Percentiles rank a stretch among this genome's conserved stretches.
These are phyloP conservation scores for Pneumocystis canis DNA, from an alignment of 1,139 yeast genomes.

Conservation along the genomic window DNA sequence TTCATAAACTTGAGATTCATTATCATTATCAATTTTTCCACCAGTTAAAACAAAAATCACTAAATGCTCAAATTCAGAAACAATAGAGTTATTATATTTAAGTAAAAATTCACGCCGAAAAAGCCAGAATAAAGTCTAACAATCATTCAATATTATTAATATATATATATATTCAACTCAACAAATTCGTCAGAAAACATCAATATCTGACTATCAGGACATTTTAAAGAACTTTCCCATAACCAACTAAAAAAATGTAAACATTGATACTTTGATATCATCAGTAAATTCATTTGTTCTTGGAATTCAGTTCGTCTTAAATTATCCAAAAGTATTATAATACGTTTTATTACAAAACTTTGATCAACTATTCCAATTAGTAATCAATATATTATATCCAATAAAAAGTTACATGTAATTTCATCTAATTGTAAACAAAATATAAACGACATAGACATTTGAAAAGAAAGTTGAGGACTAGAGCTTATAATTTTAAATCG, in stretches of 20 bases:
- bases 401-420: background rate
- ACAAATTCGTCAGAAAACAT: background rate
- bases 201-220: background rate
- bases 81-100: background rate
- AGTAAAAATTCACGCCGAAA: background rate
- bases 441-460: background rate
- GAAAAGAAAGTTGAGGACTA: background rate
- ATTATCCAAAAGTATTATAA: background rate
- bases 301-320: background rate
- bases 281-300: background rate
- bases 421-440: background rate
- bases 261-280: background rate
- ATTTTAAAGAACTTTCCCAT: conserved; percentile 1
- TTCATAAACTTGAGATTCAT: background rate
- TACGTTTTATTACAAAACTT: background rate
- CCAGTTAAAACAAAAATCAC: background rate
- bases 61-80: background rate
- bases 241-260: background rate
- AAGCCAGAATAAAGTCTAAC: background rate
- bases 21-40: background rate
- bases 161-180: background rate
- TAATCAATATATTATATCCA: background rate
- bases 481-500: background rate
- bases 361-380: background rate
- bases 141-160: background rate